Base-by-base conservation (phyloP, 2,329 filamentous ascomycete genomes). In the Diaporthe aspalathi region DNA sequence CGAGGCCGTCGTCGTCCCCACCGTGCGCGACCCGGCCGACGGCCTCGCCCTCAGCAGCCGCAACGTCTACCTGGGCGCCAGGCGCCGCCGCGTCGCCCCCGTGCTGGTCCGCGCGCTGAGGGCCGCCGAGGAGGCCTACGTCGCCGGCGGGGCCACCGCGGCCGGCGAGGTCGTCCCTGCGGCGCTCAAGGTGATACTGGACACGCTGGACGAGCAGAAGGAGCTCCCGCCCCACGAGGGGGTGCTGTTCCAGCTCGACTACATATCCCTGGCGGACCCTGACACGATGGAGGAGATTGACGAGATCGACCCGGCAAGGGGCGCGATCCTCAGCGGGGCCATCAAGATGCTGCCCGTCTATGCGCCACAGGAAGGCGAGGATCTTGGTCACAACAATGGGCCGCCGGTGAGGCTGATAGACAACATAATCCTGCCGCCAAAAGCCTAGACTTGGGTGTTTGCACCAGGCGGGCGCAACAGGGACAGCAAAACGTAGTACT, bases 31-130 rank as follows among this genome's bases (percentile, higher is more conserved):
- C 43, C 47, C 97, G 73, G 68, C 78, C 2, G 94, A 97, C 80
- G 95, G 95, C 0, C 84, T 99, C 72, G 96, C 96, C 2, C 87
- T 98, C 81, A 98, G 95, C 79, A 97, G 94, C 43, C 87, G 96
- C 68, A 99, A 99, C 80, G 94, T 97, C 9, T 98, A 98, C 80
- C 89, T 99, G 4, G 96, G 95, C 1, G 81, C 88, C 22, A 87
- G 94, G 62, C 86, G 96, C 74, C 89, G 95, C 32, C 84, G 83
- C 4, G 88, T 93, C 16, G 94, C 93, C 0, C 89, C 91, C 0
- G 92, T 96, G 1, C 85, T 99, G 24, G 88, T 87, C 56, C 87
- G 87, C 43, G 90, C 94, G 0, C 82, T 99, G 35, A 85, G 83
- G 70, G 90, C 91, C 2, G 94, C 94, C 0, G 93, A 95, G 78